Evolutionary conservation across 2,329 filamentous ascomycete genomes (phyloP), one percentile per base, ranked within the genome.

Genomic region (Penicillium sclerotigenum): DNA sequence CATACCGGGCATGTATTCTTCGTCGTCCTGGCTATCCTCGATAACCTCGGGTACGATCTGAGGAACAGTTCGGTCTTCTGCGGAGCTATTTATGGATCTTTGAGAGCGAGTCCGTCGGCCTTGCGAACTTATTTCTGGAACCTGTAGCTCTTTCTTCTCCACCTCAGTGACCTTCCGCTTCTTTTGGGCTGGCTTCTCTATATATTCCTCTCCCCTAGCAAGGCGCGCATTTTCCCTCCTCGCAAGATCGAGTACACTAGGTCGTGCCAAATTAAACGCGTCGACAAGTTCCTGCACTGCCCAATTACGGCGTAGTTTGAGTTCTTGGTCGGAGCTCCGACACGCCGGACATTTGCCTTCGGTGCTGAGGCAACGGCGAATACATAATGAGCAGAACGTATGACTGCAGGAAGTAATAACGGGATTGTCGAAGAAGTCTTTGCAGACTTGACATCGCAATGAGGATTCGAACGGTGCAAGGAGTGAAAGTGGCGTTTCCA

Each of bases 301-400:
- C 82, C 87, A 89, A 71, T 97, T 97, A 45, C 87, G 87, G 56
- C 91, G 83, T 64, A 99, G 71, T 71, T 90, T 94, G 58, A 90
- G 82, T 70, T 93, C 91, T 71, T 97, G 91, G 63, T 96, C 90
- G 0, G 79, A 74, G 6, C 84, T 79, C 49, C 91, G 86, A 74
- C 94, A 99, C 1, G 90, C 80, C 0, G 94, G 94, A 66, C 94
- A 99, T 73, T 89, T 91, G 9, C 91, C 89, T 63, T 97, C 91
- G 31, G 84, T 82, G 2, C 87, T 87, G 0, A 99, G 81, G 58
- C 89, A 91, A 60, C 92, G 83, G 29, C 94, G 88, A 71, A 99
- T 97, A 73, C 94, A 99, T 52, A 96, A 78, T 7, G 93, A 97
- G 80, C 94, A 99, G 70, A 99, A 99, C 0, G 94, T 97, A 72